phyloP scores from a whole-genome alignment of 345 rosid species.

The Eucalyptus microcorys region DNA sequence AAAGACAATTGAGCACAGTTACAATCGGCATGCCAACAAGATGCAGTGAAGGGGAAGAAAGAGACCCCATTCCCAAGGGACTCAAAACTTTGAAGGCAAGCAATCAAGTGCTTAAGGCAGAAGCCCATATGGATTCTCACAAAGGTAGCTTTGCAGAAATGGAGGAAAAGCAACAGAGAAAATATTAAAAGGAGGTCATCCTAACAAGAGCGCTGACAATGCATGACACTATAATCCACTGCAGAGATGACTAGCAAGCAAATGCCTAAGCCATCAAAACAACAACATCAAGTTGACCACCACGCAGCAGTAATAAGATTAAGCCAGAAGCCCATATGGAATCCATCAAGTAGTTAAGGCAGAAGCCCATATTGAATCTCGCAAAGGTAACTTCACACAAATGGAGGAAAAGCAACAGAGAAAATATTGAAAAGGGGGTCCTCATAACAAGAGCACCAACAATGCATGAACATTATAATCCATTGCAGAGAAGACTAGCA shows the following conservation, averaged over 20 bases:
- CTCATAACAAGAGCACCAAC: not conserved
- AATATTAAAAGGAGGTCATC: not conserved
- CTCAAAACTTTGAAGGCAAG: not conserved
- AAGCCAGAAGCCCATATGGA: not conserved
- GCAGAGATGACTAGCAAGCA: not conserved
- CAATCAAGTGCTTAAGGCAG: not conserved
- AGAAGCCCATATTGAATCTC: not conserved
- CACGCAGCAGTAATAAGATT: not conserved
- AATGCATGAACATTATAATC: not conserved
- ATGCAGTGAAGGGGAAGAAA: not conserved
- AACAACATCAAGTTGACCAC: not conserved
- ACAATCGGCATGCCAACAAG: not conserved
- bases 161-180: not conserved
- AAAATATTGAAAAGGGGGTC: not conserved
- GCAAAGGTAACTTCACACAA: not conserved
- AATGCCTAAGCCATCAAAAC: not conserved
- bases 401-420: not conserved
- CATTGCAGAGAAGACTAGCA: not conserved
- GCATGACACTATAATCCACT: not conserved
- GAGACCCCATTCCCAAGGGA: not conserved
- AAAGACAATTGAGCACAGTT: not conserved
- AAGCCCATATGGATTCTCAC: not conserved
- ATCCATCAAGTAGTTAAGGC: not conserved
- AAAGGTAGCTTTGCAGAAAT: not conserved
- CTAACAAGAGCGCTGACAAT: not conserved